A percentile compares a stretch with the other conserved stretches of the same genome.
Evolutionary conservation across 2,329 filamentous ascomycete genomes (phyloP).

Genomic region (Penicillium thymicola): DNA sequence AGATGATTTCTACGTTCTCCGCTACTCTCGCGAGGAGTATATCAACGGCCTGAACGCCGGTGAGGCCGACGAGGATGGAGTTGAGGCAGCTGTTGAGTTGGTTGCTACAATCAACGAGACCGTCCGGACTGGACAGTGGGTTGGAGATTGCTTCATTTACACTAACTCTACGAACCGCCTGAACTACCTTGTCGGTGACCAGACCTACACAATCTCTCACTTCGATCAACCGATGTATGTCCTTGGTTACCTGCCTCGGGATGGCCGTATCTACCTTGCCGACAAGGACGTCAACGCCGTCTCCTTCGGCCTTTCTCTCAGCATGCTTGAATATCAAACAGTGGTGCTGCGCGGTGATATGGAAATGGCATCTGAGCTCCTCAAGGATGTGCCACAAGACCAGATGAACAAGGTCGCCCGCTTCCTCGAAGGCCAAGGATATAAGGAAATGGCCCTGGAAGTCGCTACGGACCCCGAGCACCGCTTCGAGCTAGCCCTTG

Average conservation of each 20-base stretch:
- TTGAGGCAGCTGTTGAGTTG: slow-evolving; percentile 93
- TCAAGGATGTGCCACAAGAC: slow-evolving; percentile 79
- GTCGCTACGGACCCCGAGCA: slow-evolving; percentile 94
- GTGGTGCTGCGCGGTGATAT: slow-evolving; percentile 90
- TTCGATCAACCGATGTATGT: slow-evolving; percentile 96
- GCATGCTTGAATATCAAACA: slow-evolving; percentile 95
- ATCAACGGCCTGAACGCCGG: slow-evolving; percentile 77
- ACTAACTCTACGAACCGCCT: slow-evolving; percentile 94
- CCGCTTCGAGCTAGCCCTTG: slow-evolving; percentile 88
- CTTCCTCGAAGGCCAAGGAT: slow-evolving; percentile 94
- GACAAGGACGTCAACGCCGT: slow-evolving; percentile 94
- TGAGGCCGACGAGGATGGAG: slow-evolving; percentile 82
- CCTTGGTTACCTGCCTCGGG: slow-evolving; percentile 89
- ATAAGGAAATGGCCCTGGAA: slow-evolving; percentile 92
- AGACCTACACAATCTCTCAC: slow-evolving; percentile 95
- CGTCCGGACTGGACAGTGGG: slow-evolving; percentile 93
- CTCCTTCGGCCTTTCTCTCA: slow-evolving; percentile 85
- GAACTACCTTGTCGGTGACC: slow-evolving; percentile 96
- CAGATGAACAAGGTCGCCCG: slow-evolving; percentile 98
- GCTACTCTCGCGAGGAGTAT: slow-evolving; percentile 88
- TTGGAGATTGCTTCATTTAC: slow-evolving; percentile 98
- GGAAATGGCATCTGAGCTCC: slow-evolving; percentile 81
- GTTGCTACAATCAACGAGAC: slow-evolving; percentile 93
- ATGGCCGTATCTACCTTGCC: slow-evolving; percentile 90
- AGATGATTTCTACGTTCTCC: slow-evolving; percentile 89